Base-by-base conservation (phyloP, 257 asterid species). In the Perilla frutescens region DNA sequence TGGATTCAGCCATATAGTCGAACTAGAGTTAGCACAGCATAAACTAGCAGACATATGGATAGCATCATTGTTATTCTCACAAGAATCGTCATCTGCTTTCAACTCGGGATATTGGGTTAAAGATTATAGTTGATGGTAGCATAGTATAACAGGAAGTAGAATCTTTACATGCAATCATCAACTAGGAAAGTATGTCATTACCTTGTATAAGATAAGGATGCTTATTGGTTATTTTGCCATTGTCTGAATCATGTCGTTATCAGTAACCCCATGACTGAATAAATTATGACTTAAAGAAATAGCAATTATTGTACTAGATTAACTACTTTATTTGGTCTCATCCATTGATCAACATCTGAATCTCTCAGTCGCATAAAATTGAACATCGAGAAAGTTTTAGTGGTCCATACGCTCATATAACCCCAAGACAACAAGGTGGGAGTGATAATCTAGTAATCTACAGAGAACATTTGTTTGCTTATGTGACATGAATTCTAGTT, bases 1-100 rank as follows among this genome's bases (percentile, higher is more conserved):
- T 9, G 90, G 96, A 47, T 65, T 76, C 72, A 84, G 65, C 81
- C 85, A 87, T 79, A 79, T 60, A 85, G 55, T 71, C 74, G 64
- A 62, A 73, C 1, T 1, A 79, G 69, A 36, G 51, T 36, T 31
- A 67, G 11, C 34, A 82, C 61, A 69, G 79, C 54, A 64, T 75
- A 78, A n/a, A 71, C 20, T 43, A 74, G 62, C 37, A 84, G 47
- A 76, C 62, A 20, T 78, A 48, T 59, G 2, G 78, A 31, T 39
- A 84, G 45, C 8, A 68, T 45, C 60, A 44, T 40, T 4, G 47
- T 14, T 58, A 48, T 40, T 41, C 26, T 57, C 50, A 15, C 79
- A 68, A 77, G 62, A 53, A 39, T 32, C 62, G 15, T 50, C 85
- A 81, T 77, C 60, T 72, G 5, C 43, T 54, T 32, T 37, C n/a